Evolutionary conservation across 2,329 filamentous ascomycete genomes (phyloP).

Genomic region (Diaporthe ampelina): DNA sequence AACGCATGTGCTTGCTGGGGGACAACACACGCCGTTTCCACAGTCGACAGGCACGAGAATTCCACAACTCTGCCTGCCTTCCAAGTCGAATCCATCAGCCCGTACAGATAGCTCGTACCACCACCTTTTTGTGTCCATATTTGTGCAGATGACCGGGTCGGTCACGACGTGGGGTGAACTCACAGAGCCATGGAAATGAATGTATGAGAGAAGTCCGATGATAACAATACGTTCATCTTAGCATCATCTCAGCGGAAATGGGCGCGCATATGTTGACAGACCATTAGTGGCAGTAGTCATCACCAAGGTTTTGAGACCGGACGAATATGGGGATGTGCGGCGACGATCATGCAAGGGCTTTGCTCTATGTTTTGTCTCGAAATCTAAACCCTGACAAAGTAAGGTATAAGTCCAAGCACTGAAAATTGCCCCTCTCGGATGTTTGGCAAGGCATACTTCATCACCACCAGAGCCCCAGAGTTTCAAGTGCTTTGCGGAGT

Average conservation of each 20-base stretch:
- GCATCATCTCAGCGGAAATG: constrained; percentile 29
- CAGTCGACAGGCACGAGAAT: constrained; percentile 22
- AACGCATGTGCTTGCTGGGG: constrained; percentile 17
- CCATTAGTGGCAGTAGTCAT: constrained; percentile 18
- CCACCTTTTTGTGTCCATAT: constrained; percentile 9
- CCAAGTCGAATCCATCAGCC: neutral
- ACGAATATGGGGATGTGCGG: constrained; percentile 29
- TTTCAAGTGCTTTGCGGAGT: constrained; percentile 8
- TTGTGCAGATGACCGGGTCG: constrained; percentile 2
- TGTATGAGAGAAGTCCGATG: constrained; percentile 20
- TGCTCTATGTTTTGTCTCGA: neutral
- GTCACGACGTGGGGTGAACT: constrained; percentile 16
- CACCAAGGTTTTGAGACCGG: constrained; percentile 13
- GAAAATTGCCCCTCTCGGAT: constrained; percentile 24
- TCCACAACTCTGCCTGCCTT: neutral
- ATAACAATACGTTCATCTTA: constrained; percentile 14
- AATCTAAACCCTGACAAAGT: neutral
- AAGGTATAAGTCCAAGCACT: constrained; percentile 11
- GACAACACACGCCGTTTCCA: constrained; percentile 26
- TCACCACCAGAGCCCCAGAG: constrained; percentile 4
- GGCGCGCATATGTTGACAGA: constrained; percentile 18
- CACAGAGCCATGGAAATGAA: neutral
- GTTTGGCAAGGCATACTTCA: constrained; percentile 20
- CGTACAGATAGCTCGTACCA: neutral
- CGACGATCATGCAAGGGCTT: constrained; percentile 19